phyloP scores from a whole-genome alignment of 2,329 filamentous ascomycete species.

The Apiospora rasikravindrae region DNA sequence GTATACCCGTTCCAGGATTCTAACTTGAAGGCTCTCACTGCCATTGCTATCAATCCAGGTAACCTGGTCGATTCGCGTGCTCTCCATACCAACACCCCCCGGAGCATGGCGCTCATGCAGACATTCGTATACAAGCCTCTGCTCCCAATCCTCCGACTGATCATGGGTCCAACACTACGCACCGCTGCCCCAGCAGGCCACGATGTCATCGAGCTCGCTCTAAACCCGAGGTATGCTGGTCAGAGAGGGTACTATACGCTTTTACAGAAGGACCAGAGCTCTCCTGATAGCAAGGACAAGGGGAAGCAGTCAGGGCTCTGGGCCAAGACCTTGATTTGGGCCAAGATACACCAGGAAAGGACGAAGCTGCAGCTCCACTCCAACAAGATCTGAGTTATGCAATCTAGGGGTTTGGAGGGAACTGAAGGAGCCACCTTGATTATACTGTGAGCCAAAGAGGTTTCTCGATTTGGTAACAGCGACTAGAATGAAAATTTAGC shows the following conservation, averaged over 20 bases:
- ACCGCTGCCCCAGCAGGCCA: background rate
- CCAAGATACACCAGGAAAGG: background rate
- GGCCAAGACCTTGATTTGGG: slow-evolving; percentile 2
- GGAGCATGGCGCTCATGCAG: too few species aligned
- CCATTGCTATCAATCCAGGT: too few species aligned
- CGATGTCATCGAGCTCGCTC: slow-evolving; percentile 11
- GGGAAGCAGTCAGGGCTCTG: slow-evolving; percentile 1
- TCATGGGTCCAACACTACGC: slow-evolving; percentile 10
- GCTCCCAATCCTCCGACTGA: background rate
- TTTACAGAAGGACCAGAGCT: slow-evolving; percentile 11
- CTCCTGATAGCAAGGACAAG: slow-evolving; percentile 5
- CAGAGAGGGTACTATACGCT: slow-evolving; percentile 16
- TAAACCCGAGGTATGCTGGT: background rate
- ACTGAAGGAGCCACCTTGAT: too few species aligned
- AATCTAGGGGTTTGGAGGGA: too few species aligned
- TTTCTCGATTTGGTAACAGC: too few species aligned
- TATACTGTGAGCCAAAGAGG: too few species aligned
- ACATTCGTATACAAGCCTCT: background rate
- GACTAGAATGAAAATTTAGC: too few species aligned
- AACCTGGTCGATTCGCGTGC: background rate
- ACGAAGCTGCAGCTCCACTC: too few species aligned
- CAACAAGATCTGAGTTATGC: too few species aligned
- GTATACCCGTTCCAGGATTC: too few species aligned
- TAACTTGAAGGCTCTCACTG: too few species aligned
- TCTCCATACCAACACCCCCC: too few species aligned